phyloP scores from a whole-genome alignment of 495 filamentous ascomycete species.

The Podospora conica region DNA sequence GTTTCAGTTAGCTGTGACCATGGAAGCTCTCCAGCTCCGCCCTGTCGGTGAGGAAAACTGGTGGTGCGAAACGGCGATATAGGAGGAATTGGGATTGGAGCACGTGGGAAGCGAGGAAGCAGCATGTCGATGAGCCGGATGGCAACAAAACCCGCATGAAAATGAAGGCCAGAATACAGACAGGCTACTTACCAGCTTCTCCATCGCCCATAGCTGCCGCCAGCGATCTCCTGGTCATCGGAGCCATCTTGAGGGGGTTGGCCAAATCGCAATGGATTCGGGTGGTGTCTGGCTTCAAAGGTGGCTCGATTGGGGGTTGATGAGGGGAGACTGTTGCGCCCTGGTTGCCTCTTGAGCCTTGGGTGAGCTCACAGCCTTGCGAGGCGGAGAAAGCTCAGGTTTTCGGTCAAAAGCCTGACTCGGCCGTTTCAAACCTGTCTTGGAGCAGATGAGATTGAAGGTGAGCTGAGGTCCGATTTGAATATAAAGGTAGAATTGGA shows the following conservation, averaged over 20 bases:
- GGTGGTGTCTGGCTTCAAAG: background rate
- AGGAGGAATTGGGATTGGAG: background rate
- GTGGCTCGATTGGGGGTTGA: background rate
- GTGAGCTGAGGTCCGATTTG: background rate
- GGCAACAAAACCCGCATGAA: background rate
- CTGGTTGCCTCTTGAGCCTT: background rate
- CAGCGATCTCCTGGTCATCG: conserved; percentile 19
- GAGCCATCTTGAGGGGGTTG: conserved; percentile 11
- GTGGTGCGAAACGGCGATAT: background rate
- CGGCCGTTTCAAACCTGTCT: background rate
- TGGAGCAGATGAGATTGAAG: background rate
- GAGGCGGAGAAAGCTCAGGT: background rate
- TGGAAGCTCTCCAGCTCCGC: background rate
- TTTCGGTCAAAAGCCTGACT: background rate
- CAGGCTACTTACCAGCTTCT: conserved; percentile 16
- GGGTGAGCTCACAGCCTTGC: background rate
- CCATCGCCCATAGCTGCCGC: conserved; percentile 15
- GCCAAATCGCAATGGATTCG: background rate
- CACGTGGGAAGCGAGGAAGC: too few relatives aligned
- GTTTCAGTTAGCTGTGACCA: background rate
- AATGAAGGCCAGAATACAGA: background rate
- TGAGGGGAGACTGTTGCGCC: background rate
- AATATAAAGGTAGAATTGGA: background rate
- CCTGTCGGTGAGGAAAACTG: background rate
- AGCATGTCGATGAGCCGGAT: background rate